Evolutionary conservation across 495 filamentous ascomycete genomes (phyloP).

Genomic region (Friedmanniomyces simplex): DNA sequence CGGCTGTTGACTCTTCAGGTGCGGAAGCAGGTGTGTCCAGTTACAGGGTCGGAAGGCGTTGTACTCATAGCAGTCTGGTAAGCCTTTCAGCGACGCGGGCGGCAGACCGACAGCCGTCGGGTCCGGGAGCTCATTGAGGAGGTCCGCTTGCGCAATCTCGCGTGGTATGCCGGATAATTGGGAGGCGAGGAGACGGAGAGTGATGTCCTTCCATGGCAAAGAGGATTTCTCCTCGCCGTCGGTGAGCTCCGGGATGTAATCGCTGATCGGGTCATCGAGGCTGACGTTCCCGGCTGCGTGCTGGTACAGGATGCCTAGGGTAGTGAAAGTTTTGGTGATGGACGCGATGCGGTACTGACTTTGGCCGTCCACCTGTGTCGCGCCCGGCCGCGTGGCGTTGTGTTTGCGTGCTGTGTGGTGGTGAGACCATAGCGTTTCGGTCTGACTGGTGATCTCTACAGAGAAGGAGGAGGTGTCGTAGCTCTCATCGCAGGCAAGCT

Average conservation of each 20-base stretch:
- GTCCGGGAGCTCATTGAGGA: conserved; percentile 17
- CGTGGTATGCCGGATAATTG: conserved; percentile 32
- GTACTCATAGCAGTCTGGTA: conserved; percentile 25
- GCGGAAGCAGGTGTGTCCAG: conserved; percentile 18
- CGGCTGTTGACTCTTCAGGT: conserved; percentile 16
- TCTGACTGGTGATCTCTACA: conserved; percentile 28
- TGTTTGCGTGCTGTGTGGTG: conserved; percentile 27
- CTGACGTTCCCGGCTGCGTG: conserved; percentile 29
- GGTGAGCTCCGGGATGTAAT: conserved; percentile 25
- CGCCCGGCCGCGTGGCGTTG: conserved; percentile 25
- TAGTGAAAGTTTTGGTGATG: conserved; percentile 32
- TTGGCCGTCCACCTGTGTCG: conserved; percentile 22
- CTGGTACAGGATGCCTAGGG: conserved; percentile 28
- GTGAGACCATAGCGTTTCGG: conserved; percentile 25
- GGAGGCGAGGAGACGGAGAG: conserved; percentile 28
- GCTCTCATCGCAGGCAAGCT: not conserved
- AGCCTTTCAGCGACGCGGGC: conserved; percentile 18
- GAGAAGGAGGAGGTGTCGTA: conserved; percentile 25
- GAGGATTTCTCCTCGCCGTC: conserved; percentile 12
- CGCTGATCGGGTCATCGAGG: conserved; percentile 26
- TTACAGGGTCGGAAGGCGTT: conserved; percentile 9
- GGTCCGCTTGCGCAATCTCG: conserved; percentile 24
- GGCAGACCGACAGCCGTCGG: conserved; percentile 22
- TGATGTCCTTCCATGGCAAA: conserved; percentile 33
- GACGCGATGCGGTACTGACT: conserved; percentile 31